Evolutionary conservation across 345 rosid genomes (phyloP).

Genomic region (Citrus inodora): DNA sequence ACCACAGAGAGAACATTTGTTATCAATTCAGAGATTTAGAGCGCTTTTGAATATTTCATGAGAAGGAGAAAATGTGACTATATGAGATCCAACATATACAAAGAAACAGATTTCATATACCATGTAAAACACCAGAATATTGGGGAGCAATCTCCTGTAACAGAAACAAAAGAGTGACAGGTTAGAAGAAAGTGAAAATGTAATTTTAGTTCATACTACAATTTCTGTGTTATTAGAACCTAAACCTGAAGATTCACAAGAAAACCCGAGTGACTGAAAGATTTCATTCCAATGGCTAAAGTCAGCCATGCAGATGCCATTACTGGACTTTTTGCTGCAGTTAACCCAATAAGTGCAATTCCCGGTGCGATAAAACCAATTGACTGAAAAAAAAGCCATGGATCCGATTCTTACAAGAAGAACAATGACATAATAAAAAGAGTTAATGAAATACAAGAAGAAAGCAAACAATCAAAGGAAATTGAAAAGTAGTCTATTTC

Average conservation of each 20-base stretch:
- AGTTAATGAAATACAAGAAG: background rate
- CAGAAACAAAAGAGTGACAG: conserved; percentile 12
- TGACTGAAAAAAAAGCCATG: conserved; percentile 53
- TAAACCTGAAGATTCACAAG: conserved; percentile 92
- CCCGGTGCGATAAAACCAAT: conserved; percentile 88
- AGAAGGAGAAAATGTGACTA: background rate
- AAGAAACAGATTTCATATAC: conserved; percentile 28
- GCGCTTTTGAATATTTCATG: background rate
- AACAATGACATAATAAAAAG: background rate
- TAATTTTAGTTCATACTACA: background rate
- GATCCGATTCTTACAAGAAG: conserved; percentile 3
- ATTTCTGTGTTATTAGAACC: background rate
- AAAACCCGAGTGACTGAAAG: conserved; percentile 95
- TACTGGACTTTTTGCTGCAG: conserved; percentile 64
- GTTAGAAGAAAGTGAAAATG: conserved; percentile 17
- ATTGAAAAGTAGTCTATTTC: background rate
- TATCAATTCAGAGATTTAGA: background rate
- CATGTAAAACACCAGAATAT: conserved; percentile 88
- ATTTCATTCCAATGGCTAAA: conserved; percentile 81
- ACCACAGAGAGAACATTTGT: conserved; percentile 1
- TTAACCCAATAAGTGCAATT: conserved; percentile 73
- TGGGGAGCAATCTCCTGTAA: conserved; percentile 89
- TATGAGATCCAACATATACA: background rate
- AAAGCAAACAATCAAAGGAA: background rate
- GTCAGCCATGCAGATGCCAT: conserved; percentile 94